Percentiles rank a stretch among this genome's conserved stretches.
These are phyloP conservation scores for Nissolia schottii DNA, from an alignment of 306 rosid genomes.

Conservation along the genomic window DNA sequence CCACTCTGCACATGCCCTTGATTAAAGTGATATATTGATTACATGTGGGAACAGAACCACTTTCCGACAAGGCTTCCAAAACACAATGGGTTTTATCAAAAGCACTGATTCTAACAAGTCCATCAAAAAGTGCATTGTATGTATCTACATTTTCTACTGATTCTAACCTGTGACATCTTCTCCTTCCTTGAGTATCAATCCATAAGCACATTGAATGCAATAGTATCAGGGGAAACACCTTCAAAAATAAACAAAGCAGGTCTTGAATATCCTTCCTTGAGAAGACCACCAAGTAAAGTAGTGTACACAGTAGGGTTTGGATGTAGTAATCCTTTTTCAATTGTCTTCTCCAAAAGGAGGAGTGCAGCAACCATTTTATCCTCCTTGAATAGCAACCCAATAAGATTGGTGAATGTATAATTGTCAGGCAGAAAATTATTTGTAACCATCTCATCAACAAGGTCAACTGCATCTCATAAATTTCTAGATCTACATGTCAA, in stretches of 20 bases:
- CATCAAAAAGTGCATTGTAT: slow-evolving; percentile 47
- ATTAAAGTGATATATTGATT: slow-evolving; percentile 54
- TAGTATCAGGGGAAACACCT: slow-evolving; percentile 52
- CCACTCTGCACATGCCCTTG: slow-evolving; percentile 71
- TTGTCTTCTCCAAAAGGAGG: slow-evolving; percentile 41
- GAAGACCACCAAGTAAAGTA: slow-evolving; percentile 55
- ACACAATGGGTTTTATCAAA: slow-evolving; percentile 41
- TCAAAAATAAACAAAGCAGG: slow-evolving; percentile 54
- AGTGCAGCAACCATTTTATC: slow-evolving; percentile 61
- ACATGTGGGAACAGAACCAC: slow-evolving; percentile 52
- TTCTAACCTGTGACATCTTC: slow-evolving; percentile 38
- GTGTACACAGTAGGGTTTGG: slow-evolving; percentile 51
- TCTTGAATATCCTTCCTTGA: slow-evolving; percentile 62
- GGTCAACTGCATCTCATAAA: slow-evolving; percentile 45
- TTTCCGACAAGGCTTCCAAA: slow-evolving; percentile 54
- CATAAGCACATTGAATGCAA: slow-evolving; percentile 47
- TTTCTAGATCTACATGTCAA: slow-evolving; percentile 55
- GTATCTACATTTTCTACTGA: slow-evolving; percentile 37
- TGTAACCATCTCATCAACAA: slow-evolving; percentile 56
- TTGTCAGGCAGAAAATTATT: slow-evolving; percentile 53
- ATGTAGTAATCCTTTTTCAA: slow-evolving; percentile 42
- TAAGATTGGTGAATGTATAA: slow-evolving; percentile 53
- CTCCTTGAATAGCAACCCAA: slow-evolving; percentile 54
- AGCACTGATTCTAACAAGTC: slow-evolving; percentile 42
- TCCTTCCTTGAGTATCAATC: slow-evolving; percentile 65